These are phyloP conservation scores for Podospora pseudoanserina DNA, from an alignment of 495 filamentous ascomycete genomes.

Conservation along the genomic window DNA sequence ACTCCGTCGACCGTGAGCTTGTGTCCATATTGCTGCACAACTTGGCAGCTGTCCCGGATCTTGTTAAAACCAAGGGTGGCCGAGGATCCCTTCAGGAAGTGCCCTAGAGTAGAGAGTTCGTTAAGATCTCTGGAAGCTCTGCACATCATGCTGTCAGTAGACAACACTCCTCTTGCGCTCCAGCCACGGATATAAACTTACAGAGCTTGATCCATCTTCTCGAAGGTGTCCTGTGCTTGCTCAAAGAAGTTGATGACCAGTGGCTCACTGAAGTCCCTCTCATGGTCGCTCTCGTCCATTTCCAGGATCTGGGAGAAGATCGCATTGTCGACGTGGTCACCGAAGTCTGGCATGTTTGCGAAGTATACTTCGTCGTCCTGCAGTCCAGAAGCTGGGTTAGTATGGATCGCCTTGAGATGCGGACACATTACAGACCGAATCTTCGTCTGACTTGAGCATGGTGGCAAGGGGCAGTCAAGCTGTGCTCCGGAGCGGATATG, in stretches of 20 bases:
- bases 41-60: constrained; percentile 89
- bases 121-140: constrained; percentile 64
- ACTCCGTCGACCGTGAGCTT: constrained; percentile 73
- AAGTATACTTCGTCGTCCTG: constrained; percentile 24
- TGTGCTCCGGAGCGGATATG: background rate
- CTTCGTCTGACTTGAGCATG: constrained; percentile 16
- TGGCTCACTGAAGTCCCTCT: constrained; percentile 70
- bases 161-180: background rate
- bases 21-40: constrained; percentile 90
- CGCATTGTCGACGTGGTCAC: constrained; percentile 68
- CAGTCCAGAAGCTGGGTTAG: constrained; percentile 12
- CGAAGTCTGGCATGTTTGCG: constrained; percentile 42
- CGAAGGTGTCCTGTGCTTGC: constrained; percentile 82
- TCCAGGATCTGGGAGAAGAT: constrained; percentile 95
- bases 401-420: background rate
- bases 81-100: constrained; percentile 98
- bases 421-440: constrained; percentile 26
- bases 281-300: constrained; percentile 86
- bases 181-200: constrained; percentile 47
- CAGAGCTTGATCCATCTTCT: constrained; percentile 78
- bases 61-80: constrained; percentile 90
- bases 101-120: constrained; percentile 76
- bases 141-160: constrained; percentile 17
- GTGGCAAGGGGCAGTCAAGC: constrained; percentile 3
- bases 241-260: constrained; percentile 93